These are phyloP conservation scores for Albugo laibachii DNA, from an alignment of 352 stramenopile genomes.

Conservation along the genomic window DNA sequence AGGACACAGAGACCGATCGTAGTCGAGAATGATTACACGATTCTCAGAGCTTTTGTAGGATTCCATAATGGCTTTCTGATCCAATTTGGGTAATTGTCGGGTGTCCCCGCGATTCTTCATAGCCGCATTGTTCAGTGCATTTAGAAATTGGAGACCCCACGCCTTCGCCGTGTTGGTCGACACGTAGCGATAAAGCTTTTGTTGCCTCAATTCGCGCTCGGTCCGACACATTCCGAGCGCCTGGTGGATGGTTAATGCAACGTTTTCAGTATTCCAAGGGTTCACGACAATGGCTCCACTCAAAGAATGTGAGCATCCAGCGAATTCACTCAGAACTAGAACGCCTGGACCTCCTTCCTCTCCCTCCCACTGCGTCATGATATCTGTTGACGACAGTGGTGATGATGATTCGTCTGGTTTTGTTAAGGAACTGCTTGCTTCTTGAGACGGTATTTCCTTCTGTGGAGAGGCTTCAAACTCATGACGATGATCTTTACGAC, in stretches of 20 bases:
- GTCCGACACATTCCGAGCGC: conserved; percentile 66
- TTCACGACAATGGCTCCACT: conserved; percentile 77
- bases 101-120: conserved; percentile 31
- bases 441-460: background rate
- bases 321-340: conserved; percentile 78
- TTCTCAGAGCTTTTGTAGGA: conserved; percentile 52
- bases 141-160: conserved; percentile 70
- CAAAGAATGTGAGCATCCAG: conserved; percentile 70
- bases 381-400: conserved; percentile 21
- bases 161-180: conserved; percentile 62
- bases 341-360: conserved; percentile 67
- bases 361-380: conserved; percentile 55
- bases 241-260: conserved; percentile 62
- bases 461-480: conserved; percentile 5
- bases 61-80: conserved; percentile 27
- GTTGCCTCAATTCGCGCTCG: conserved; percentile 71
- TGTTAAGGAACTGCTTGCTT: background rate
- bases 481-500: conserved; percentile 44
- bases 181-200: conserved; percentile 81
- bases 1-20: conserved; percentile 66
- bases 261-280: conserved; percentile 73
- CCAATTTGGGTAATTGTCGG: conserved; percentile 34
- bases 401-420: conserved; percentile 9
- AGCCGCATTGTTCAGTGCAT: conserved; percentile 37
- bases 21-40: conserved; percentile 76